Conservation (phyloP, 495 filamentous ascomycete species). For the Terfezia boudieri region DNA sequence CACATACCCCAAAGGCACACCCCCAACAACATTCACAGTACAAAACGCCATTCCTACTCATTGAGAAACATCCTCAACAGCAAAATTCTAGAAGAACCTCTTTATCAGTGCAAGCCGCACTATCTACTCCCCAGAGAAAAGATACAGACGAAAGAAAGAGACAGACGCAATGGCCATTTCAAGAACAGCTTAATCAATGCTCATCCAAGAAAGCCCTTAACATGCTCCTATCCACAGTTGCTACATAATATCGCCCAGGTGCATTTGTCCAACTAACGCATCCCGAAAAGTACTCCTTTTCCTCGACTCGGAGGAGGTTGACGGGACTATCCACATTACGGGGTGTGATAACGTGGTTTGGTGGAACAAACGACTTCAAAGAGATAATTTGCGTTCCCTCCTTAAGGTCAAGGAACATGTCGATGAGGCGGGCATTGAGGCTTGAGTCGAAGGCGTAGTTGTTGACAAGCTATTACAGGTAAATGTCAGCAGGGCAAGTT, state of each 20-base stretch:
- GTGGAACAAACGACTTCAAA: conserved; percentile 57
- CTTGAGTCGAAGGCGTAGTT: conserved; percentile 82
- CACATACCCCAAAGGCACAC: too few species aligned
- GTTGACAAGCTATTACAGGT: conserved; percentile 45
- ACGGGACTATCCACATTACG: conserved; percentile 53
- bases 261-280: conserved; percentile 83
- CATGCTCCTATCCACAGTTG: conserved; percentile 49
- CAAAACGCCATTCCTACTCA: too few species aligned
- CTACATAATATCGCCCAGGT: conserved; percentile 66
- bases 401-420: conserved; percentile 87
- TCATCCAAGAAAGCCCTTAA: conserved; percentile 10
- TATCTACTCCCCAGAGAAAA: too few species aligned
- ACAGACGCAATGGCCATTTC: too few species aligned
- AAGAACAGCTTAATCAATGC: not conserved
- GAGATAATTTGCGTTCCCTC: conserved; percentile 73
- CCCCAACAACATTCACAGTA: too few species aligned
- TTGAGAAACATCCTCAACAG: too few species aligned
- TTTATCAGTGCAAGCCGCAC: too few species aligned
- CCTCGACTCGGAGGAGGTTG: conserved; percentile 48
- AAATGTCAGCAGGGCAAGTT: not conserved
- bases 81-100: too few species aligned
- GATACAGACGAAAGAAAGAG: too few species aligned
- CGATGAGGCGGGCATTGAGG: conserved; percentile 65
- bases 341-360: conserved; percentile 41
- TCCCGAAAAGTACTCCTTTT: conserved; percentile 54